These are phyloP conservation scores for Ogataea henricii DNA, from an alignment of 805 yeast species.

Conservation along the genomic window DNA sequence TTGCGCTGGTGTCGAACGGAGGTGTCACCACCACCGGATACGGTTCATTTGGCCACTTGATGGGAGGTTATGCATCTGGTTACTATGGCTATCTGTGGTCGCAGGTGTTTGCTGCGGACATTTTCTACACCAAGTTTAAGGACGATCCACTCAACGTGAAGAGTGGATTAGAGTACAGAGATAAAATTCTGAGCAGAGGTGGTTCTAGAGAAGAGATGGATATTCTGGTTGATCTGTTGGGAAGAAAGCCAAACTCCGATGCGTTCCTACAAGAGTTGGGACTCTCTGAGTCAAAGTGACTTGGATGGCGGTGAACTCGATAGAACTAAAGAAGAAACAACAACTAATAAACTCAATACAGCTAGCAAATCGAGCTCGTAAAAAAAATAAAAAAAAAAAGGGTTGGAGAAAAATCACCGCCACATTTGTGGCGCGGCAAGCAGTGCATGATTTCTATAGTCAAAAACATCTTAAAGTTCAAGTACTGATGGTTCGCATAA, in stretches of 20 bases:
- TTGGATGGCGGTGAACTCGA: too few relatives aligned
- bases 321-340: too few relatives aligned
- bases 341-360: too few relatives aligned
- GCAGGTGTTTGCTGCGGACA: constrained; percentile 82
- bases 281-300: constrained; percentile 21
- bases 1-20: constrained; percentile 59
- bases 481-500: too few relatives aligned
- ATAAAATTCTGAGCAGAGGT: constrained; percentile 67
- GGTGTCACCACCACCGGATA: constrained; percentile 62
- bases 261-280: constrained; percentile 76
- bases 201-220: constrained; percentile 73
- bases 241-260: constrained; percentile 71
- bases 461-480: too few relatives aligned
- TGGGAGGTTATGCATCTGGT: constrained; percentile 84
- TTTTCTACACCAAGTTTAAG: constrained; percentile 70
- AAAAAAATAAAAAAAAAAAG: too few relatives aligned
- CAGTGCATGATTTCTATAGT: too few relatives aligned
- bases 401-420: too few relatives aligned
- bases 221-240: constrained; percentile 63
- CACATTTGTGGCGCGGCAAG: too few relatives aligned
- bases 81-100: constrained; percentile 89
- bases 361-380: background rate
- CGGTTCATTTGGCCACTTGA: constrained; percentile 77
- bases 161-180: constrained; percentile 69
- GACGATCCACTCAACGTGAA: constrained; percentile 63